A percentile compares a stretch with the other conserved stretches of the same genome.
These are phyloP conservation scores for Ganoderma resinaceum DNA, from an alignment of 1,284 basidiomycete genomes.

Conservation along the genomic window DNA sequence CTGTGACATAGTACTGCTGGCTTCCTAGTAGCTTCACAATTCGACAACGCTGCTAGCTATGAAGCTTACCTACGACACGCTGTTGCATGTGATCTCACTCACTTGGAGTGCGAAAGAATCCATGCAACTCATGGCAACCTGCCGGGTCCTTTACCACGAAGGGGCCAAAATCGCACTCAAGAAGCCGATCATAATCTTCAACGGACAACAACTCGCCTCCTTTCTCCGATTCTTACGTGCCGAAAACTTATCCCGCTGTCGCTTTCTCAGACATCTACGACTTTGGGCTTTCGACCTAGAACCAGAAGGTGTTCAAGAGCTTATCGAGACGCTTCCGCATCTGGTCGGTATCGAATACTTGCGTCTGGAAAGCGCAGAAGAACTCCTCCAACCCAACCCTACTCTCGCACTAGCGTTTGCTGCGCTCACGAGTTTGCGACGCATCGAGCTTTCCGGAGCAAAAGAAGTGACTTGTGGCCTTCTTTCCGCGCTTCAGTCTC, in stretches of 20 bases:
- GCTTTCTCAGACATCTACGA: neutral
- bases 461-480: neutral
- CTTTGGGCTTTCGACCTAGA: neutral
- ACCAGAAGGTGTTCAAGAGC: neutral
- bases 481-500: neutral
- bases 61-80: neutral
- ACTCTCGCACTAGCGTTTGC: neutral
- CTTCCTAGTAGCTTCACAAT: no score
- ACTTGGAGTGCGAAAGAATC: slow-evolving; percentile 6
- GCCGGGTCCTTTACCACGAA: neutral
- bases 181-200: neutral
- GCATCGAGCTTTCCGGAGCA: neutral
- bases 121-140: slow-evolving; percentile 31
- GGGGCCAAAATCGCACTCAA: neutral
- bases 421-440: neutral
- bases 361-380: neutral
- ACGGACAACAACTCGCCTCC: neutral
- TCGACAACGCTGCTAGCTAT: no score
- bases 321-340: neutral
- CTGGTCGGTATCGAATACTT: neutral
- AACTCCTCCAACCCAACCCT: neutral
- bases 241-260: neutral
- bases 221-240: neutral
- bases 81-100: neutral
- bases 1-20: no score